A percentile compares a stretch with the other conserved stretches of the same genome.
Evolutionary conservation across 2,329 filamentous ascomycete species (phyloP).

Genomic region (Penicillium sclerotigenum): DNA sequence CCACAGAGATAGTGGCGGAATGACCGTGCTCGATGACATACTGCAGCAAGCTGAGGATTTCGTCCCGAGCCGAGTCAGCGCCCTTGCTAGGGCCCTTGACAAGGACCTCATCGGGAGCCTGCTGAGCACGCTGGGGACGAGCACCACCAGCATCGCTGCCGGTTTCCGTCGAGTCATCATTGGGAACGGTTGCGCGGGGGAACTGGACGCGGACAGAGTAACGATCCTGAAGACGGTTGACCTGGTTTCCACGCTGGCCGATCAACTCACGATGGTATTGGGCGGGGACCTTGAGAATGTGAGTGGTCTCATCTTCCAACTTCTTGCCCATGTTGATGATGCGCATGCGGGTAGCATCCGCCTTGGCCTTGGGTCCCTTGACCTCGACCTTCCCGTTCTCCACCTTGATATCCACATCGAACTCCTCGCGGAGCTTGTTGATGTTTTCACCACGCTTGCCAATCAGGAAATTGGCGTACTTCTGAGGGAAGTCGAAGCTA

Average conservation of each 20-base stretch:
- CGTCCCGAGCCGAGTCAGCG: constrained; percentile 85
- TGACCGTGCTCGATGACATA: constrained; percentile 86
- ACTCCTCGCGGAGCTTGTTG: constrained; percentile 65
- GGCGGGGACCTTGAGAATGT: constrained; percentile 83
- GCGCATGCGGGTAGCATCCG: constrained; percentile 77
- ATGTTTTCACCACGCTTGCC: constrained; percentile 66
- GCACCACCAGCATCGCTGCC: constrained; percentile 62
- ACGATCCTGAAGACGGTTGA: constrained; percentile 86
- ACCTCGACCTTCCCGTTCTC: constrained; percentile 92
- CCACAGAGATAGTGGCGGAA: constrained; percentile 74
- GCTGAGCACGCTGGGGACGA: constrained; percentile 63
- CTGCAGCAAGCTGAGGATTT: constrained; percentile 82
- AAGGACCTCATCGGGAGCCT: constrained; percentile 82
- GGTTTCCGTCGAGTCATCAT: constrained; percentile 64
- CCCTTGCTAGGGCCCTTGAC: constrained; percentile 90
- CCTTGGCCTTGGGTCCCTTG: constrained; percentile 93
- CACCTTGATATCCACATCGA: constrained; percentile 77
- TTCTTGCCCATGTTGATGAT: constrained; percentile 76
- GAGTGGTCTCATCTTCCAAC: constrained; percentile 85
- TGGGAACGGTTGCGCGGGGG: constrained; percentile 58
- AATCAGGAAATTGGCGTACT: constrained; percentile 83
- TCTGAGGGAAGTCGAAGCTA: constrained; percentile 90
- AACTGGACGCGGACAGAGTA: constrained; percentile 97
- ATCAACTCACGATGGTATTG: constrained; percentile 95
- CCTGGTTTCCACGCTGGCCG: constrained; percentile 78